Evolutionary conservation across 2,329 filamentous ascomycete species (phyloP).

Genomic region (Ophiostoma fasciatum): DNA sequence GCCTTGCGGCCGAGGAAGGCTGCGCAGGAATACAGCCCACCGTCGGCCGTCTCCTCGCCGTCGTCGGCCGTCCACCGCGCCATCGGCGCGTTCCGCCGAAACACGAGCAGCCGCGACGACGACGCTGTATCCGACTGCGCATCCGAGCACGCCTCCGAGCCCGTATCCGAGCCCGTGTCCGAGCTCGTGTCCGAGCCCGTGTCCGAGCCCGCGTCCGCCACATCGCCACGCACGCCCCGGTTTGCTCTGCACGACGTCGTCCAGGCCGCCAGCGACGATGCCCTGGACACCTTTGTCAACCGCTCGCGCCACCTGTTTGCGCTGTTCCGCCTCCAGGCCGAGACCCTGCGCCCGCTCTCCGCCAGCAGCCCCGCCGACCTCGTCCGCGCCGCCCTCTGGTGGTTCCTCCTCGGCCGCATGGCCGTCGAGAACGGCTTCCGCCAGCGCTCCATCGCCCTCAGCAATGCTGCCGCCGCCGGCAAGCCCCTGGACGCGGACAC

Average conservation of each 20-base stretch:
- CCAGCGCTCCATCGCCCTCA: conserved; percentile 37
- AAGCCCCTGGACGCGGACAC: conserved; percentile 20
- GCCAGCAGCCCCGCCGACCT: conserved; percentile 51
- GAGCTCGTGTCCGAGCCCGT: no score
- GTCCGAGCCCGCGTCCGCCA: conserved; percentile 5
- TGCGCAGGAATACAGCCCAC: conserved; percentile 25
- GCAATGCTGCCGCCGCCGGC: no score
- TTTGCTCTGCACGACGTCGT: conserved; percentile 27
- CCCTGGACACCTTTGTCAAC: conserved; percentile 52
- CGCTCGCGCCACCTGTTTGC: conserved; percentile 61
- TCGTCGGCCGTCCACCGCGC: conserved; percentile 15
- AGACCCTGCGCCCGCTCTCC: conserved; percentile 52
- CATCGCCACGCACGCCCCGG: conserved; percentile 16
- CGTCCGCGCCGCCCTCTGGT: conserved; percentile 66
- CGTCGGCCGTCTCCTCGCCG: conserved; percentile 16
- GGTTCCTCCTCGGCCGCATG: conserved; percentile 72
- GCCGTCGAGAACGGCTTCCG: conserved; percentile 60
- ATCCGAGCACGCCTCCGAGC: no score
- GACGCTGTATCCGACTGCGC: conserved; percentile 1
- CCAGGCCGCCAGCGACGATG: conserved; percentile 41
- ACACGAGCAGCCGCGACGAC: conserved; percentile 12
- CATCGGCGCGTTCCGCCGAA: conserved; percentile 13
- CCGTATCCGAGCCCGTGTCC: no score
- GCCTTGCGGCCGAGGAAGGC: conserved; percentile 4
- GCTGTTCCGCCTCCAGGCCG: conserved; percentile 64